Conservation (phyloP, 257 asterid species). For the Solanum tacnaense region DNA sequence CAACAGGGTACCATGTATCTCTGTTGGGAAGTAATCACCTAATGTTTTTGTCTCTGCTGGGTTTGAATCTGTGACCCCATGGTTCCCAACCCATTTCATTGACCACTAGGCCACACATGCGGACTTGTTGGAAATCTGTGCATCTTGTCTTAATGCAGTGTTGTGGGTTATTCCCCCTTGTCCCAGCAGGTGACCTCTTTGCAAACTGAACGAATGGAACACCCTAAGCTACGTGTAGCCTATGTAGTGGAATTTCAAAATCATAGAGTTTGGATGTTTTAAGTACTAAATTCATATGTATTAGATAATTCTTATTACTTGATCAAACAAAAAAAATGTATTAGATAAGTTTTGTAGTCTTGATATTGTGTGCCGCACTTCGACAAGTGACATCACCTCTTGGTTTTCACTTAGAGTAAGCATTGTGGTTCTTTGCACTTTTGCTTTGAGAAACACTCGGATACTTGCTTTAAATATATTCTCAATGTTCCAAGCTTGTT, state of each 20-base stretch:
- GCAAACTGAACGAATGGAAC: not conserved
- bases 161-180: not conserved
- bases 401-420: not conserved
- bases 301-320: not conserved
- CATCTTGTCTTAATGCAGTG: not conserved
- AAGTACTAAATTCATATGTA: not conserved
- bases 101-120: not conserved
- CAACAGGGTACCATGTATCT: not conserved
- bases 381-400: not conserved
- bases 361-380: not conserved
- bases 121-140: not conserved
- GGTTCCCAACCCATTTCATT: not conserved
- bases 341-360: not conserved
- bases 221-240: not conserved
- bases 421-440: not conserved
- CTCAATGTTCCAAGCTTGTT: not conserved
- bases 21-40: not conserved
- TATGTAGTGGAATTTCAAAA: not conserved
- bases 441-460: not conserved
- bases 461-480: not conserved
- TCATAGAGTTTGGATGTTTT: not conserved
- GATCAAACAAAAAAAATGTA: not conserved
- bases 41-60: not conserved
- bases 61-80: not conserved
- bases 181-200: not conserved